Evolutionary conservation across 768 basidiomycete species (phyloP).

Genomic region (Rhizopogon vinicolor): DNA sequence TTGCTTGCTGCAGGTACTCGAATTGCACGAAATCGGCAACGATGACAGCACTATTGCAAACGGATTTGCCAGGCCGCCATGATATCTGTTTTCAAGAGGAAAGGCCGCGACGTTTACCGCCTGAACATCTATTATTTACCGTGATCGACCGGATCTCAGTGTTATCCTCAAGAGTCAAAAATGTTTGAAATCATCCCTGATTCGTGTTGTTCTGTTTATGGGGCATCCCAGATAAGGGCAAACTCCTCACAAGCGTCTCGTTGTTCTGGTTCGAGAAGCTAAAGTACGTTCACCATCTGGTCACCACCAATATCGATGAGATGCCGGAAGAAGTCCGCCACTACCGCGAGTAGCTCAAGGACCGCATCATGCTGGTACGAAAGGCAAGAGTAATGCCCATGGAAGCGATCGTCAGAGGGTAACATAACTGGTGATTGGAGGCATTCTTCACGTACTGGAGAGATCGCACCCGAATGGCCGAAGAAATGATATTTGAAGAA

Average conservation of each 20-base stretch:
- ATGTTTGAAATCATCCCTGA: conserved; percentile 43
- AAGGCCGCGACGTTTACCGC: conserved; percentile 95
- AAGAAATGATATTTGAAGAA: conserved; percentile 16
- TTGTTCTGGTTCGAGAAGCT: conserved; percentile 95
- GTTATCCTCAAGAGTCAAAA: conserved; percentile 88
- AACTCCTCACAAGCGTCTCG: conserved; percentile 84
- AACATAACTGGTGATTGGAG: conserved; percentile 75
- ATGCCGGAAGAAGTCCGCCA: conserved; percentile 80
- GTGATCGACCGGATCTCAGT: conserved; percentile 96
- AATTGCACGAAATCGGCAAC: no score
- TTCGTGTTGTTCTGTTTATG: conserved; percentile 22
- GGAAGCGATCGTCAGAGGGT: conserved; percentile 95
- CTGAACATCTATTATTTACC: conserved; percentile 80
- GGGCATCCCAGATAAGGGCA: conserved; percentile 95
- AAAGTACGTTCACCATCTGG: conserved; percentile 76
- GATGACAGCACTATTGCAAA: conserved; percentile 43
- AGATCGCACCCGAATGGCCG: conserved; percentile 19
- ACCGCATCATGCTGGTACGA: conserved; percentile 85
- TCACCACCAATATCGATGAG: conserved; percentile 67
- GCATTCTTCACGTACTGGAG: conserved; percentile 23
- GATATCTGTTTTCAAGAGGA: conserved; percentile 69
- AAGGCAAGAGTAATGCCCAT: conserved; percentile 87
- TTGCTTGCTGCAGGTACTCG: no score
- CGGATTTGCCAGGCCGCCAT: conserved; percentile 54
- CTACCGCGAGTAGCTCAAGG: conserved; percentile 74